These are phyloP conservation scores for Eimeria acervulina DNA, from an alignment of 169 alveolate species.

Conservation along the genomic window DNA sequence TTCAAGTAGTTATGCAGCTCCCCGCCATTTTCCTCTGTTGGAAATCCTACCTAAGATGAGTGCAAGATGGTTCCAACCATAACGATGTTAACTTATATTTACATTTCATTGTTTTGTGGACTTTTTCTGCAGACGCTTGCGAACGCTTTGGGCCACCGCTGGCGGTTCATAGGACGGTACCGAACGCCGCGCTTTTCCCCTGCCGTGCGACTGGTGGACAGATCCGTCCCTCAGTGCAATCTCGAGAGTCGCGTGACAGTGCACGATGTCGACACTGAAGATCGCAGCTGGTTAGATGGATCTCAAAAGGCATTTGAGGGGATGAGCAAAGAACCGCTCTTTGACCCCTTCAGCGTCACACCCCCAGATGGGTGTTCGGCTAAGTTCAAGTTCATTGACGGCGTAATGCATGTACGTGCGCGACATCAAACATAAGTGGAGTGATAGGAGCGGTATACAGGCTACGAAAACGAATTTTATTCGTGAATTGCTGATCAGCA, in stretches of 20 bases:
- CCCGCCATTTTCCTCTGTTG: neutral
- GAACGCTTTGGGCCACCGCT: constrained; percentile 54
- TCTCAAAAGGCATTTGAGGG: constrained; percentile 42
- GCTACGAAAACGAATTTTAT: neutral
- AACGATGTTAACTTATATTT: neutral
- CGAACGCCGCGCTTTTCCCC: constrained; percentile 42
- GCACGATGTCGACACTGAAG: constrained; percentile 21
- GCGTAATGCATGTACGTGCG: constrained; percentile 53
- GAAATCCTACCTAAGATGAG: neutral
- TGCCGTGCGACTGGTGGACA: constrained; percentile 46
- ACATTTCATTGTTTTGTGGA: neutral
- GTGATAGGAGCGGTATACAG: neutral
- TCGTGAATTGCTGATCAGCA: neutral
- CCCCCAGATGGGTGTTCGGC: constrained; percentile 44
- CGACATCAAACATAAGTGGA: neutral
- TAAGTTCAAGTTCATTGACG: constrained; percentile 15
- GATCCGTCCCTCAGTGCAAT: neutral
- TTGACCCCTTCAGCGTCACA: constrained; percentile 69
- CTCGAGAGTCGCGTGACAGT: constrained; percentile 12
- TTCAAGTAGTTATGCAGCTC: neutral
- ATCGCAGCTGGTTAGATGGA: neutral
- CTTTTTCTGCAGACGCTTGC: constrained; percentile 39
- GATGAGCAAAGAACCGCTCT: constrained; percentile 57
- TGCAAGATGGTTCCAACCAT: neutral
- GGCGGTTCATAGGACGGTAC: constrained; percentile 51